These are phyloP conservation scores for Helenozyma rhizophorensis DNA, from an alignment of 805 yeast species.

Conservation along the genomic window DNA sequence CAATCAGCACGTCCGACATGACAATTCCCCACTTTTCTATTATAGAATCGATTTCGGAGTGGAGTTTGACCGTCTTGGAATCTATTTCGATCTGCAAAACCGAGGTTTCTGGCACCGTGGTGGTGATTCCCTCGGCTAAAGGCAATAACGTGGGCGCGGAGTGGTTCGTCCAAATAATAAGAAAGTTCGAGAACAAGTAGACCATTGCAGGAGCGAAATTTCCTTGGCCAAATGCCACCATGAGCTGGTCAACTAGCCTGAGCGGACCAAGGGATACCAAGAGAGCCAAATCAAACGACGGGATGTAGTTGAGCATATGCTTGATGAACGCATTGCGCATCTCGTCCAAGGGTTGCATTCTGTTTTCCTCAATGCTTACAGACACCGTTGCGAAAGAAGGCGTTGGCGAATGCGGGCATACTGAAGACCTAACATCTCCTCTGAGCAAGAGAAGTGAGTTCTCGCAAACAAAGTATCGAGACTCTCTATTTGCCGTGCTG, in stretches of 20 bases:
- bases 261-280: conserved; percentile 31
- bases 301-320: conserved; percentile 22
- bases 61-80: conserved; percentile 19
- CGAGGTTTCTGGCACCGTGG: conserved; percentile 21
- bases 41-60: conserved; percentile 25
- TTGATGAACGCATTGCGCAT: conserved; percentile 27
- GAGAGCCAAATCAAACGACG: conserved; percentile 20
- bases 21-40: conserved; percentile 44
- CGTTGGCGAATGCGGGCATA: conserved; percentile 1
- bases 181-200: conserved; percentile 32
- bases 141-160: conserved; percentile 9
- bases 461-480: conserved; percentile 8
- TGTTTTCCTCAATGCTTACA: conserved; percentile 15
- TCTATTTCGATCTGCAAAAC: conserved; percentile 17
- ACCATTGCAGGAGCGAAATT: conserved; percentile 13
- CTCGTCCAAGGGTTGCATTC: conserved; percentile 20
- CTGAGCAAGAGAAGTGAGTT: conserved; percentile 4
- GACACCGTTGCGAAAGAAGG: conserved; percentile 7
- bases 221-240: conserved; percentile 17
- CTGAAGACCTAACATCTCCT: too few relatives aligned
- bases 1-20: conserved; percentile 27
- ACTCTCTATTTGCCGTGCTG: background rate
- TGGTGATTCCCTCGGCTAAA: conserved; percentile 7
- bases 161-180: conserved; percentile 22
- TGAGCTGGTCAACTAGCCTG: conserved; percentile 32